phyloP scores from a whole-genome alignment of 345 rosid genomes.

The Pugionium dolabratum region DNA sequence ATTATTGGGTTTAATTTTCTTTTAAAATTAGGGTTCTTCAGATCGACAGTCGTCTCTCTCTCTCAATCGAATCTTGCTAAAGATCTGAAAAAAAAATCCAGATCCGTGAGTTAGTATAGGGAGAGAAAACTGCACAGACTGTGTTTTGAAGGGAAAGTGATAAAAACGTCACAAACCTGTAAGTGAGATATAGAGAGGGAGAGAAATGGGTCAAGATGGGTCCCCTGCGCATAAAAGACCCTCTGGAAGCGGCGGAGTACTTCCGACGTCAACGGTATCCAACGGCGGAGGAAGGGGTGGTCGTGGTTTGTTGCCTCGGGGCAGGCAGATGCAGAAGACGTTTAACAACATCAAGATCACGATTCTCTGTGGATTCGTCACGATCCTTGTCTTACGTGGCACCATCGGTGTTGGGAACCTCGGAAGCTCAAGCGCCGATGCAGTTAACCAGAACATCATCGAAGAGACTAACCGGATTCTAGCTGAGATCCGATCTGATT shows the following conservation, averaged over 20 bases:
- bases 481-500: constrained; percentile 90
- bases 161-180: neutral
- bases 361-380: constrained; percentile 90
- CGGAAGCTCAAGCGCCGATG: constrained; percentile 78
- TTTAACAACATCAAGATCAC: constrained; percentile 98
- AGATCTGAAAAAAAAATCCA: constrained; percentile 32
- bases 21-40: constrained; percentile 40
- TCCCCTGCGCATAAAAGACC: constrained; percentile 71
- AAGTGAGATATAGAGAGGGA: constrained; percentile 21
- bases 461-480: constrained; percentile 90
- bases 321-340: constrained; percentile 92
- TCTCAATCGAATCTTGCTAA: constrained; percentile 22
- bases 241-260: constrained; percentile 53
- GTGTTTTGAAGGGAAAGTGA: neutral
- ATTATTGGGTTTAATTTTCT: constrained; percentile 32
- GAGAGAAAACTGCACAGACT: constrained; percentile 16
- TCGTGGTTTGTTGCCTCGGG: constrained; percentile 54
- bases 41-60: constrained; percentile 32
- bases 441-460: constrained; percentile 73
- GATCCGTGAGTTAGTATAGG: constrained; percentile 31
- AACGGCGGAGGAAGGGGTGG: constrained; percentile 56
- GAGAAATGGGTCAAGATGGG: constrained; percentile 67
- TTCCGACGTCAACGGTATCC: constrained; percentile 47
- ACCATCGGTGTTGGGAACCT: constrained; percentile 88
- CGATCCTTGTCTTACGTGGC: constrained; percentile 93